Conservation (phyloP, 805 yeast species). For the Kuraishia hungarica region DNA sequence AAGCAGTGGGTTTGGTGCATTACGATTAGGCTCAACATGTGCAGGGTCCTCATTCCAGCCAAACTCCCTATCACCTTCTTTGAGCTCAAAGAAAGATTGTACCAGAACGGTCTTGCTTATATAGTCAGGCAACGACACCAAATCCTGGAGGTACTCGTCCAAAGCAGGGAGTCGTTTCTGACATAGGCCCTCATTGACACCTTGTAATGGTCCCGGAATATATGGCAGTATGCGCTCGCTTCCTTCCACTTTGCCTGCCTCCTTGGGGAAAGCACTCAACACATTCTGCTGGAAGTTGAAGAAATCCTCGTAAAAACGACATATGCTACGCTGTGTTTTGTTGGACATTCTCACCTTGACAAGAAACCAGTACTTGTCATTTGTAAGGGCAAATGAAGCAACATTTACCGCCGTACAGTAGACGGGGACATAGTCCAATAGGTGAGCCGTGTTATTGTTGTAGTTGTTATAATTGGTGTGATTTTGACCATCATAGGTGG, state of each 20-base stretch:
- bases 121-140: constrained; percentile 67
- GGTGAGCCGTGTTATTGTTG: not conserved
- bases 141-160: constrained; percentile 40
- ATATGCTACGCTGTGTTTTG: constrained; percentile 63
- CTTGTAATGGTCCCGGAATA: constrained; percentile 93
- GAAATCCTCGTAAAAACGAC: constrained; percentile 91
- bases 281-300: constrained; percentile 85
- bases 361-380: constrained; percentile 85
- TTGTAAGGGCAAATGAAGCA: constrained; percentile 70
- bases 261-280: constrained; percentile 78
- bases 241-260: constrained; percentile 75
- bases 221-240: constrained; percentile 81
- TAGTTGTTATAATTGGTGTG: constrained; percentile 6
- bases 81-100: constrained; percentile 58
- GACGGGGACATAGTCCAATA: constrained; percentile 8
- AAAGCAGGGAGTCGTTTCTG: constrained; percentile 46
- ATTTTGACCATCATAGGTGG: constrained; percentile 8
- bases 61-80: constrained; percentile 53
- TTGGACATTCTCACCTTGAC: constrained; percentile 58
- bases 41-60: constrained; percentile 9
- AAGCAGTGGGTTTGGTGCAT: constrained; percentile 21
- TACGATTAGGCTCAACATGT: constrained; percentile 18
- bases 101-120: constrained; percentile 67
- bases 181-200: constrained; percentile 68
- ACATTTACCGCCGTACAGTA: constrained; percentile 60